Base-by-base conservation (phyloP, 2,329 filamentous ascomycete genomes). In the Aphanocladium album region DNA sequence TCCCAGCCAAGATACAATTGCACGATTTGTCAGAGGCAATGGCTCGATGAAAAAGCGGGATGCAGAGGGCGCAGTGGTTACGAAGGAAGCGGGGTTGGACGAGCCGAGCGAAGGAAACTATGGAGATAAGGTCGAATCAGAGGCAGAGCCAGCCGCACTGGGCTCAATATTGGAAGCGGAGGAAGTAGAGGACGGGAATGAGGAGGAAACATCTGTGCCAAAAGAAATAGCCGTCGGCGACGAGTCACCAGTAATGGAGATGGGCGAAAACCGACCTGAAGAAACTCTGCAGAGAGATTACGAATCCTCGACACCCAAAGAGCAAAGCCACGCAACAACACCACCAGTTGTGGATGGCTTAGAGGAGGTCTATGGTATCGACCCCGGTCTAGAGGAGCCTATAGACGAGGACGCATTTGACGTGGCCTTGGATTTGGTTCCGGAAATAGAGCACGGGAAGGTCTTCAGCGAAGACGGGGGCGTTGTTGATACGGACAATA, bases 1-100 rank as follows among this genome's bases (percentile, higher is more conserved):
- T 39, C 79, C 83, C 0, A 86, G 83, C 37, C 84, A 87, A 68
- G 80, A 80, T 46, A 83, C 80, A 0, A 83, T 87, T 63, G 75
- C 82, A 19, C 68, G 77, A 39, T 87, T 87, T 61, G 71, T 83
- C 8, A 71, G 74, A 39, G 72, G 74, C 0, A 70, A 73, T n/a
- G 70, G 69, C 1, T 64, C 65, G 2, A 60, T 61, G 1, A 73
- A 65, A 57, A 75, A 74, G 65, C 70, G 70, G 6, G 71, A 70
- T 3, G 57, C 43, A 25, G 63, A 63, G 4, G 59, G 67, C 23
- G 12, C 43, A 64, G 50, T 62, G 59, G 41, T 63, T 14, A n/a
- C 41, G 23, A 23, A 35, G 23, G 17, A 43, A 35, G 51, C 11
- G 2, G 16, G 7, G 45, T 5, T 12, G 23, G 62, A 62, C 17